A percentile compares a stretch with the other conserved stretches of the same genome.
Evolutionary conservation across 2,329 filamentous ascomycete species (phyloP).

Genomic region (Fusarium paranaense): DNA sequence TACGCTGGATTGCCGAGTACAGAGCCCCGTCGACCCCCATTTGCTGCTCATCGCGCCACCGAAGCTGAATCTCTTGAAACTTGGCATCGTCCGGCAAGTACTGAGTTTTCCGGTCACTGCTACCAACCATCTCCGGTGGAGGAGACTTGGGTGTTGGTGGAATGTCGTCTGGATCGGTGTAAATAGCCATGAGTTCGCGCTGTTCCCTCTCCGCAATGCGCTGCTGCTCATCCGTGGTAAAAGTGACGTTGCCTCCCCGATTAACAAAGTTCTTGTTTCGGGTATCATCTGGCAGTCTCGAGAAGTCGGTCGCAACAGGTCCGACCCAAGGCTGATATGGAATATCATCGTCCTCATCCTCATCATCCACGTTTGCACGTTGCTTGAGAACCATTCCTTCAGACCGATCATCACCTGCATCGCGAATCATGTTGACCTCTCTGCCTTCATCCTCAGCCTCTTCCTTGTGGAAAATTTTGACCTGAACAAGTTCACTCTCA

Average conservation of each 20-base stretch:
- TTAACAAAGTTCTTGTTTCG: conserved; percentile 64
- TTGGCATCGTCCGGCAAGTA: conserved; percentile 55
- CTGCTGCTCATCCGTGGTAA: conserved; percentile 67
- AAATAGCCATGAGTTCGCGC: conserved; percentile 71
- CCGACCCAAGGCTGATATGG: conserved; percentile 65
- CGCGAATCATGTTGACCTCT: conserved; percentile 74
- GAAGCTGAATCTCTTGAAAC: conserved; percentile 61
- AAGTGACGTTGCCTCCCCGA: conserved; percentile 62
- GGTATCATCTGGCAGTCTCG: conserved; percentile 58
- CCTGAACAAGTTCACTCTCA: conserved; percentile 73
- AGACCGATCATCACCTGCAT: conserved; percentile 78
- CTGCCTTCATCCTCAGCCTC: conserved; percentile 77
- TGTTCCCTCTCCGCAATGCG: conserved; percentile 68
- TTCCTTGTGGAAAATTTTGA: conserved; percentile 78
- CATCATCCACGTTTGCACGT: conserved; percentile 59
- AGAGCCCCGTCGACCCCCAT: conserved; percentile 57
- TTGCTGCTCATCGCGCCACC: conserved; percentile 61
- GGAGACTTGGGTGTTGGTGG: conserved; percentile 69
- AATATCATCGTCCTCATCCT: conserved; percentile 70
- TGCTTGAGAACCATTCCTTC: conserved; percentile 77
- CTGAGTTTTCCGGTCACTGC: conserved; percentile 44
- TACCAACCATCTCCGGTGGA: conserved; percentile 47
- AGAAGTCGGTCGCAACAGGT: conserved; percentile 61
- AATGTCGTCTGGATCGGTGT: conserved; percentile 65
- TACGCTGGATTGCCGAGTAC: conserved; percentile 57